These are phyloP conservation scores for Posidonia oceanica DNA, from an alignment of 116 monocot species.

Conservation along the genomic window DNA sequence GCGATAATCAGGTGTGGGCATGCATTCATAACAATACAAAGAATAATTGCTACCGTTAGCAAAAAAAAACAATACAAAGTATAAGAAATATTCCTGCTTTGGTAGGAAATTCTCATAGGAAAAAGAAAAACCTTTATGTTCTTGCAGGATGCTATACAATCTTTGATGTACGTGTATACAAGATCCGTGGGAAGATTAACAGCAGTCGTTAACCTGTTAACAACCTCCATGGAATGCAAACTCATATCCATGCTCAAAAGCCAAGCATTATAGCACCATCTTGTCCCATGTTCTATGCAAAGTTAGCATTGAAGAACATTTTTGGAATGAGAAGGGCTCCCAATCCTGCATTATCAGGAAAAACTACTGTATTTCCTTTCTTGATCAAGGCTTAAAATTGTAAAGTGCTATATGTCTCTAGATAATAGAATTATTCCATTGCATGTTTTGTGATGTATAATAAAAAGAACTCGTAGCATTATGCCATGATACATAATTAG, in stretches of 20 bases:
- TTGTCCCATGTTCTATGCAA: neutral
- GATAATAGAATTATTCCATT: no score
- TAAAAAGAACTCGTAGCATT: no score
- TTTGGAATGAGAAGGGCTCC: neutral
- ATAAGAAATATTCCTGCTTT: no score
- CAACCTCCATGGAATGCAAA: conserved; percentile 96
- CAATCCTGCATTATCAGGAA: no score
- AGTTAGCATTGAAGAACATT: neutral
- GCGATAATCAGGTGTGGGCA: neutral
- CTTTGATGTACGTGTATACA: conserved; percentile 86
- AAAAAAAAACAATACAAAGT: no score
- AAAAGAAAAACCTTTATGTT: conserved; percentile 60
- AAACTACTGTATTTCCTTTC: no score
- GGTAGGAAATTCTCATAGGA: neutral
- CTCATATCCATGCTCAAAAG: conserved; percentile 87
- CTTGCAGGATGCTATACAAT: conserved; percentile 60
- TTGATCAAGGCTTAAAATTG: neutral
- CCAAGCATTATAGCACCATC: no score
- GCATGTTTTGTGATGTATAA: no score
- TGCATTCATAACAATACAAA: no score
- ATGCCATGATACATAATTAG: no score
- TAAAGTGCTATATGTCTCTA: no score
- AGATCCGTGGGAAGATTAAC: conserved; percentile 85
- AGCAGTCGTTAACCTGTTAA: conserved; percentile 84
- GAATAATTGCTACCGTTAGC: no score